Percentiles rank a stretch among this genome's conserved stretches.
phyloP scores from a whole-genome alignment of 208 protist genomes.

The Leishmania turanica region DNA sequence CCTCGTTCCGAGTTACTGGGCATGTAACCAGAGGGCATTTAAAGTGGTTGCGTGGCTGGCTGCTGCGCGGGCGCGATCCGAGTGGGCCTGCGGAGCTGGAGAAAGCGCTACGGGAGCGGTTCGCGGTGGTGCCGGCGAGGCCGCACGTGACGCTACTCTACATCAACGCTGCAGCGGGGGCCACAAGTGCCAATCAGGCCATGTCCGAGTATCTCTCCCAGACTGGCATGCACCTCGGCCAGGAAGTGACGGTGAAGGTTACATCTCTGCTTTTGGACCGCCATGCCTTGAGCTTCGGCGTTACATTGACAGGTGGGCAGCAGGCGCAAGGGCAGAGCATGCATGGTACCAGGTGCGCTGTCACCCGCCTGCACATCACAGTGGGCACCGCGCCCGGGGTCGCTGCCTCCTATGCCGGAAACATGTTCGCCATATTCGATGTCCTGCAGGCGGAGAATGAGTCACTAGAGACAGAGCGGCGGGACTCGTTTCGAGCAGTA shows the following conservation, averaged over 20 bases:
- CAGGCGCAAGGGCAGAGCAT: slow-evolving; percentile 9
- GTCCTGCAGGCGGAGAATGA: slow-evolving; percentile 61
- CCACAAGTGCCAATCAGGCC: background rate
- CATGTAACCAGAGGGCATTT: slow-evolving; percentile 53
- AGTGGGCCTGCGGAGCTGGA: slow-evolving; percentile 10
- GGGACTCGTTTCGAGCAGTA: slow-evolving; percentile 17
- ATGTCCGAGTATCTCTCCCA: slow-evolving; percentile 21
- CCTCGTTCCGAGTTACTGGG: background rate
- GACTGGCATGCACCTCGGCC: slow-evolving; percentile 29
- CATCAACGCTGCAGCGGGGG: background rate
- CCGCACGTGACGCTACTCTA: slow-evolving; percentile 79
- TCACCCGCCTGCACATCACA: slow-evolving; percentile 66
- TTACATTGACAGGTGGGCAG: slow-evolving; percentile 9
- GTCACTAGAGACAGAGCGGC: slow-evolving; percentile 29
- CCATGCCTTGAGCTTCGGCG: slow-evolving; percentile 58
- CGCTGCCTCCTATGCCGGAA: slow-evolving; percentile 47
- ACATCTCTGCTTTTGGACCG: slow-evolving; percentile 71
- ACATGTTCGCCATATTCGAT: slow-evolving; percentile 59
- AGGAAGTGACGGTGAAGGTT: slow-evolving; percentile 40
- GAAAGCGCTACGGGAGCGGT: slow-evolving; percentile 54
- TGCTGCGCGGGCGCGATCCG: slow-evolving; percentile 34
- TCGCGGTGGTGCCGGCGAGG: slow-evolving; percentile 27
- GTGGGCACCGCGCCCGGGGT: slow-evolving; percentile 41
- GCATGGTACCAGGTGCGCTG: slow-evolving; percentile 6
- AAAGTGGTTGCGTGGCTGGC: slow-evolving; percentile 79